Percentiles rank a stretch among this genome's conserved stretches.
phyloP scores from a whole-genome alignment of 805 yeast genomes.

The Starmera pachycereana region DNA sequence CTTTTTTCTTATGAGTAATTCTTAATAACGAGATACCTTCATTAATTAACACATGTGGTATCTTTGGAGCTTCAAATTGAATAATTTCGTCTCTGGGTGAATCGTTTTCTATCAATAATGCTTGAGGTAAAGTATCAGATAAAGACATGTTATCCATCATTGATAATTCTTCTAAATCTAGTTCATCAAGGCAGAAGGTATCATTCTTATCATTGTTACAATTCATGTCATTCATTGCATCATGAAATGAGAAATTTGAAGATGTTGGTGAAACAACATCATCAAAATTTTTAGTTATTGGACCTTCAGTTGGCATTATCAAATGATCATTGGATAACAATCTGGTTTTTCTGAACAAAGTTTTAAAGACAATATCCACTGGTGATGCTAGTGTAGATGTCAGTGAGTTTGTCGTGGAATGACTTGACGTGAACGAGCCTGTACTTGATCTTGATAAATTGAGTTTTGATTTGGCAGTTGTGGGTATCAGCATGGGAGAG shows the following conservation, averaged over 20 bases:
- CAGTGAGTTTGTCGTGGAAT: too few relatives aligned
- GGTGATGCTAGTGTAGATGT: too few relatives aligned
- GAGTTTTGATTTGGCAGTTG: not conserved
- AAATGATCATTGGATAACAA: conserved; percentile 3
- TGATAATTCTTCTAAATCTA: conserved; percentile 1
- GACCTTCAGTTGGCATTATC: conserved; percentile 11
- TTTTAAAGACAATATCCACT: conserved; percentile 3
- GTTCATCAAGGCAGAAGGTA: conserved; percentile 1
- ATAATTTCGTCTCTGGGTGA: not conserved
- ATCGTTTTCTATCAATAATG: not conserved
- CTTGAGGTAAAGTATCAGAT: not conserved
- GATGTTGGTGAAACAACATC: conserved; percentile 4
- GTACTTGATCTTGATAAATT: not conserved
- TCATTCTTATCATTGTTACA: not conserved
- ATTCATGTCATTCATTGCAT: not conserved
- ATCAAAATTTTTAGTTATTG: conserved; percentile 13
- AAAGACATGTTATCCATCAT: not conserved
- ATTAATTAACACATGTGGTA: conserved; percentile 36
- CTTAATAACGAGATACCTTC: conserved; percentile 53
- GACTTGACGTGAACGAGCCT: not conserved
- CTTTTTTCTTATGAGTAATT: conserved; percentile 60
- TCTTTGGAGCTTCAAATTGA: conserved; percentile 21
- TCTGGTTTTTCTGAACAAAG: conserved; percentile 10
- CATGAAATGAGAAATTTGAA: not conserved
- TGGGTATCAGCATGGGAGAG: not conserved